phyloP scores from a whole-genome alignment of 768 basidiomycete species.

The Psilocybe cubensis region DNA sequence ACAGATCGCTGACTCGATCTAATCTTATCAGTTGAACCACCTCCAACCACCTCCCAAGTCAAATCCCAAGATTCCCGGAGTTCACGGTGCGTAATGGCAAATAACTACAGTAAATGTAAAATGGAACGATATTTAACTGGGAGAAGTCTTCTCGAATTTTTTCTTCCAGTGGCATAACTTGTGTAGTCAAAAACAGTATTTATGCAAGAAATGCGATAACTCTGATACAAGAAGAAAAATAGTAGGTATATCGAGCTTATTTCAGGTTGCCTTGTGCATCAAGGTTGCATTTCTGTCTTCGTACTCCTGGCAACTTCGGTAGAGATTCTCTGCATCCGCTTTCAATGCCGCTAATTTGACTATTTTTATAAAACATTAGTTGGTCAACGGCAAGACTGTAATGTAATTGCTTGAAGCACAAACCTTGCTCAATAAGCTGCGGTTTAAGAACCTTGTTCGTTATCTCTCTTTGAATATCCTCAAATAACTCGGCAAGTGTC shows the following conservation, averaged over 20 bases:
- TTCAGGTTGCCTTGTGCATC: slow-evolving; percentile 14
- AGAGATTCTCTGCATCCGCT: slow-evolving; percentile 22
- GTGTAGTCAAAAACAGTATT: too few species aligned
- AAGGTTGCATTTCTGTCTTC: slow-evolving; percentile 26
- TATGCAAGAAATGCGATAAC: background rate
- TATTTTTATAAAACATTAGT: slow-evolving; percentile 7
- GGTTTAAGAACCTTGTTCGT: slow-evolving; percentile 29
- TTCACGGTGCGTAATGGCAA: too few species aligned
- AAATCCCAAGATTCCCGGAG: too few species aligned
- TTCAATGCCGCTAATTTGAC: slow-evolving; percentile 25
- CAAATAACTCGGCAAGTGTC: slow-evolving; percentile 25
- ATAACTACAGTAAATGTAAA: too few species aligned
- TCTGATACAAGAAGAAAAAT: background rate
- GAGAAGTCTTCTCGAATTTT: too few species aligned
- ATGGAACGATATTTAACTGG: too few species aligned
- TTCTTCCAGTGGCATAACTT: too few species aligned
- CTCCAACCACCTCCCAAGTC: too few species aligned
- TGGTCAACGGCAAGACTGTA: background rate
- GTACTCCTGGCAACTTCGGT: slow-evolving; percentile 29
- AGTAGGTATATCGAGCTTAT: too few species aligned
- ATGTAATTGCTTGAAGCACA: background rate
- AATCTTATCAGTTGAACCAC: background rate
- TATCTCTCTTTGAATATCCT: slow-evolving; percentile 31
- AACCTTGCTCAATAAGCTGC: slow-evolving; percentile 30
- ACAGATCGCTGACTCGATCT: background rate